A percentile compares a stretch with the other conserved stretches of the same genome.
Evolutionary conservation across 2,329 filamentous ascomycete species (phyloP).

Genomic region (Cladosporium velox): DNA sequence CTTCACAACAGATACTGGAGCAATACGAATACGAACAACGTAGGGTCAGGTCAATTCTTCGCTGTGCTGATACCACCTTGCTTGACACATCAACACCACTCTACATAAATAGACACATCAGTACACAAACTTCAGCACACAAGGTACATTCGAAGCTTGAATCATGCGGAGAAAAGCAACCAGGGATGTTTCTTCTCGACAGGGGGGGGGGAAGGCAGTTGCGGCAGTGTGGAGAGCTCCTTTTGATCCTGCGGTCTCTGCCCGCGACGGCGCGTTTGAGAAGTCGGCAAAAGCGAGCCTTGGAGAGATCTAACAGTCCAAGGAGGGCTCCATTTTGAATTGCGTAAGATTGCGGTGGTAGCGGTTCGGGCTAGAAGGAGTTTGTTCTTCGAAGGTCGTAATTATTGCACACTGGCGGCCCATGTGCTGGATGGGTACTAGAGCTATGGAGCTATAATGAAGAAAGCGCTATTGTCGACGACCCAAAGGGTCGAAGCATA

Average conservation of each 20-base stretch:
- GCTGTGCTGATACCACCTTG: not conserved
- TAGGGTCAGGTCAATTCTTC: not conserved
- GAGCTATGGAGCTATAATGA: constrained; percentile 7
- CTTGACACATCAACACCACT: not conserved
- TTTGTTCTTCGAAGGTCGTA: not conserved
- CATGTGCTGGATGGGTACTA: not conserved
- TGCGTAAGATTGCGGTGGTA: not conserved
- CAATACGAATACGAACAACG: not conserved
- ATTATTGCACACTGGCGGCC: not conserved
- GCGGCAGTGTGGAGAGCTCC: not conserved
- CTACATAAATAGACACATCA: not conserved
- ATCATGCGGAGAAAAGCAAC: not conserved
- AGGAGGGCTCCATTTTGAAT: not conserved
- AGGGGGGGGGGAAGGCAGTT: no score
- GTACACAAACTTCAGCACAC: not conserved
- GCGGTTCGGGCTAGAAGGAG: not conserved
- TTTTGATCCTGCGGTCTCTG: constrained; percentile 6
- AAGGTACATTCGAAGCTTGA: not conserved
- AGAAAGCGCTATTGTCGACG: constrained; percentile 2
- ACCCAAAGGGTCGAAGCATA: not conserved
- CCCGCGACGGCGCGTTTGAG: constrained; percentile 15
- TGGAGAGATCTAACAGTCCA: not conserved
- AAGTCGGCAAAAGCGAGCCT: not conserved
- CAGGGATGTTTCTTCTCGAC: not conserved
- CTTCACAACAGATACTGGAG: not conserved